Conservation (phyloP, 2,329 filamentous ascomycete genomes). For the Ophiocordyceps camponoti-saundersi region DNA sequence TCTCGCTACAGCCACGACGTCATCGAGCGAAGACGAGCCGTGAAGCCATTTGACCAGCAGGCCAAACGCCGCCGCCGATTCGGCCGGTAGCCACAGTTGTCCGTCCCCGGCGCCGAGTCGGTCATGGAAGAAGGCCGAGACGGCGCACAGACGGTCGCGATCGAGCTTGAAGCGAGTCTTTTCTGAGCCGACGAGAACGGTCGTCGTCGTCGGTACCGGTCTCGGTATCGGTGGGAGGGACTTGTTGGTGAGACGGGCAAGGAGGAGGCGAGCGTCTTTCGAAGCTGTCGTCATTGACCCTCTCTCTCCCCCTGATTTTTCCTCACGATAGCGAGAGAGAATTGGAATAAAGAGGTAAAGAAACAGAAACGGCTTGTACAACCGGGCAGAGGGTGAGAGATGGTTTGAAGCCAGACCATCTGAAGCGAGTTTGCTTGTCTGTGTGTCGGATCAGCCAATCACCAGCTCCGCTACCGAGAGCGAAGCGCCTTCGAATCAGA, state of each 20-base stretch:
- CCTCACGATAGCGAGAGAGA: too few species aligned
- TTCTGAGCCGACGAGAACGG: conserved; percentile 24
- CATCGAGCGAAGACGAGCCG: conserved; percentile 21
- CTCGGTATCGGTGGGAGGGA: conserved; percentile 4
- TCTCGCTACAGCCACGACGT: conserved; percentile 24
- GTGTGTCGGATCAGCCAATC: not conserved
- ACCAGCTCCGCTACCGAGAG: not conserved
- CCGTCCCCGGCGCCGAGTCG: conserved; percentile 19
- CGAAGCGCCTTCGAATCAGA: too few species aligned
- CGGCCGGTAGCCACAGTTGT: conserved; percentile 23
- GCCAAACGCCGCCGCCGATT: conserved; percentile 33
- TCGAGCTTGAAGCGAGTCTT: conserved; percentile 24
- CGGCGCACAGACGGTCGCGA: conserved; percentile 26
- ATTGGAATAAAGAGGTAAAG: too few species aligned
- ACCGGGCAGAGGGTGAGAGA: too few species aligned
- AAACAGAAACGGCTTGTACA: too few species aligned
- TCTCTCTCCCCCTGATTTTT: too few species aligned
- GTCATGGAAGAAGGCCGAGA: conserved; percentile 30
- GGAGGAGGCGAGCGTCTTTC: too few species aligned
- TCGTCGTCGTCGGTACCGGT: conserved; percentile 10
- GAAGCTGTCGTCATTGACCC: too few species aligned
- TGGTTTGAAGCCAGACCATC: too few species aligned
- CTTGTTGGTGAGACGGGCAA: conserved; percentile 4
- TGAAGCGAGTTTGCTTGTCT: not conserved
- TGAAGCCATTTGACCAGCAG: conserved; percentile 37